phyloP scores from a whole-genome alignment of 2,329 filamentous ascomycete genomes.

The Pseudocercospora ulei region DNA sequence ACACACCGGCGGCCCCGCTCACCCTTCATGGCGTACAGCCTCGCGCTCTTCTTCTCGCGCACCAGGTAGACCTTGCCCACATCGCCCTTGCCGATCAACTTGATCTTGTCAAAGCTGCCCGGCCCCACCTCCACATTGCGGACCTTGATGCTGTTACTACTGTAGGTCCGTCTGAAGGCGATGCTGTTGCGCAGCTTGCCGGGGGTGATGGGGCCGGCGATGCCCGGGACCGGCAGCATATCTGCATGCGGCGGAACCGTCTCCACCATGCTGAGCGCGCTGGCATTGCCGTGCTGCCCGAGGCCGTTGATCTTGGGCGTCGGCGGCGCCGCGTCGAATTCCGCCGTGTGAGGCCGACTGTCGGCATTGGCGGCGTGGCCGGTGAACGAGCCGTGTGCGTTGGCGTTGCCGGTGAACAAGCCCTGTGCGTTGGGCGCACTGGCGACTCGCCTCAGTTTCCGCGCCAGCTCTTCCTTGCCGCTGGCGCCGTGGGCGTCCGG shows the following conservation, averaged over 20 bases:
- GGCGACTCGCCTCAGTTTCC: slow-evolving; percentile 85
- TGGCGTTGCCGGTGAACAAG: slow-evolving; percentile 59
- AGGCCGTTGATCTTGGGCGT: slow-evolving; percentile 45
- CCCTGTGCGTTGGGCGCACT: slow-evolving; percentile 96
- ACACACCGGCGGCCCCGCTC: slow-evolving; percentile 14
- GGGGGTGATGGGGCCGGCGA: slow-evolving; percentile 56
- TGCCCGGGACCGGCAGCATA: slow-evolving; percentile 34
- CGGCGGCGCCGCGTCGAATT: slow-evolving; percentile 54
- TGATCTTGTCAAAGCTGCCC: slow-evolving; percentile 97
- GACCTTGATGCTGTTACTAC: slow-evolving; percentile 98
- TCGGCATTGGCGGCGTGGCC: slow-evolving; percentile 28
- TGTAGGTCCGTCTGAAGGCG: slow-evolving; percentile 88
- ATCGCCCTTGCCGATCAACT: slow-evolving; percentile 96
- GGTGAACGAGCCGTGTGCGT: slow-evolving; percentile 83
- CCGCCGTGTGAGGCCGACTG: slow-evolving; percentile 56
- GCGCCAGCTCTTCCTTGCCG: slow-evolving; percentile 85
- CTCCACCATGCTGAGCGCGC: slow-evolving; percentile 48
- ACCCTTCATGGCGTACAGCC: slow-evolving; percentile 99
- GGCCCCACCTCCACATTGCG: slow-evolving; percentile 93
- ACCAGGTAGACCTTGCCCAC: slow-evolving; percentile 98
- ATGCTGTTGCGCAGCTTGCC: slow-evolving; percentile 56
- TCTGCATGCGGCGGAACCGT: slow-evolving; percentile 34
- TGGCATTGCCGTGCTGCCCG: slow-evolving; percentile 42
- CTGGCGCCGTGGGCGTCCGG: slow-evolving; percentile 61
- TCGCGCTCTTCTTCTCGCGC: slow-evolving; percentile 90